These are phyloP conservation scores for Mortierella sp. DNA, from an alignment of 371 early-diverging fungal genomes.

Conservation along the genomic window DNA sequence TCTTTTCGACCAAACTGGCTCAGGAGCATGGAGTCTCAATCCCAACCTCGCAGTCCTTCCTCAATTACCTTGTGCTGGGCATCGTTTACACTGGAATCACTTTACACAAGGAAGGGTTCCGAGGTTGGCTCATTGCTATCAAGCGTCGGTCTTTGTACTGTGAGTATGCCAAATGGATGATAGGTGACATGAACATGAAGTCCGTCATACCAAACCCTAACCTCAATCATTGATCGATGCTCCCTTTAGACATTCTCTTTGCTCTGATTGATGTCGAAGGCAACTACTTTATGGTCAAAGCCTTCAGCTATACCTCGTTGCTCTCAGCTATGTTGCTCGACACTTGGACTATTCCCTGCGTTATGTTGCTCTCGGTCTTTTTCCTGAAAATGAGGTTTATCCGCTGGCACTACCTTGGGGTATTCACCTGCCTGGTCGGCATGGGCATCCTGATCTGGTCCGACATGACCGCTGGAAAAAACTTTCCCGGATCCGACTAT, in stretches of 20 bases:
- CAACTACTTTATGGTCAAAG: slow-evolving; percentile 82
- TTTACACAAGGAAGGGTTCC: slow-evolving; percentile 60
- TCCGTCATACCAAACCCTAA: neutral
- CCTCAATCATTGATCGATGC: neutral
- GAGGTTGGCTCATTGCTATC: slow-evolving; percentile 62
- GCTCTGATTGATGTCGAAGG: slow-evolving; percentile 81
- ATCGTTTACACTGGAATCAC: slow-evolving; percentile 70
- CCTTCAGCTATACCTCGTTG: slow-evolving; percentile 76
- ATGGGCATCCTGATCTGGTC: slow-evolving; percentile 72
- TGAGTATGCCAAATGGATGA: slow-evolving; percentile 11
- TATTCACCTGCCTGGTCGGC: slow-evolving; percentile 71
- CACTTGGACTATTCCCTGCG: slow-evolving; percentile 79
- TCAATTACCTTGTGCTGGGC: slow-evolving; percentile 71
- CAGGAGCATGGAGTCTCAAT: slow-evolving; percentile 54
- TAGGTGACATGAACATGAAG: neutral
- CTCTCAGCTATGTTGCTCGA: slow-evolving; percentile 80
- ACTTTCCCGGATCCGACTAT: slow-evolving; percentile 59
- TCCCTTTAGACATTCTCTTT: slow-evolving; percentile 60
- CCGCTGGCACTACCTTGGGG: slow-evolving; percentile 73
- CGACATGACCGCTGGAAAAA: slow-evolving; percentile 60
- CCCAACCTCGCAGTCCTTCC: slow-evolving; percentile 76
- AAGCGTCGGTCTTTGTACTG: slow-evolving; percentile 65
- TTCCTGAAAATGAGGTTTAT: slow-evolving; percentile 71
- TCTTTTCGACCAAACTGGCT: slow-evolving; percentile 66
- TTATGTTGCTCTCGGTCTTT: slow-evolving; percentile 69